phyloP scores from a whole-genome alignment of 1,284 basidiomycete species.

The Fereydounia khargensis region DNA sequence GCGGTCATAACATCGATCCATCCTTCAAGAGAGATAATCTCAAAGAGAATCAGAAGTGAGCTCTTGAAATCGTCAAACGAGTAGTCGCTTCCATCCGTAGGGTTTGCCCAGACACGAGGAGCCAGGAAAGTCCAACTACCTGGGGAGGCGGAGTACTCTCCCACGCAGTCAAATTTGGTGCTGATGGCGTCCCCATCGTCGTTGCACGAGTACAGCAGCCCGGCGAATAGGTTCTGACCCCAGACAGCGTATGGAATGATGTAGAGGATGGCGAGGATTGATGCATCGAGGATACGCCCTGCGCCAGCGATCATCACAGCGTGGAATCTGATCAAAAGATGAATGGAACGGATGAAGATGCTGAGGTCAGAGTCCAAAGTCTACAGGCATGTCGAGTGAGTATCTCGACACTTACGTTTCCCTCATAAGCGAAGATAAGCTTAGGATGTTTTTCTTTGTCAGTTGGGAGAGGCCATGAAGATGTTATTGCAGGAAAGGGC shows the following conservation, averaged over 20 bases:
- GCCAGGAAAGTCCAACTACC: constrained; percentile 68
- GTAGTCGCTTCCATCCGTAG: constrained; percentile 77
- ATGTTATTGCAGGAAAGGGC: too few relatives aligned
- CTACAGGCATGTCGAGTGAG: too few relatives aligned
- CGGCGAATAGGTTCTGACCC: constrained; percentile 91
- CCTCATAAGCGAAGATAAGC: too few relatives aligned
- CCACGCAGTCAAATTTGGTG: constrained; percentile 69
- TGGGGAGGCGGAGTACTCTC: constrained; percentile 66
- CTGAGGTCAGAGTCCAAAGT: too few relatives aligned
- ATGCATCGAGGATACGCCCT: constrained; percentile 82
- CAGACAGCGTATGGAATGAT: constrained; percentile 96
- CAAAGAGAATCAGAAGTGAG: constrained; percentile 87
- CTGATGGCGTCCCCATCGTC: constrained; percentile 63
- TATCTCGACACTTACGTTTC: too few relatives aligned
- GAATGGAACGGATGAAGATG: too few relatives aligned
- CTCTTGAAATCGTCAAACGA: constrained; percentile 86
- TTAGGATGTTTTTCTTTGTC: too few relatives aligned
- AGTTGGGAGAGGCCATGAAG: too few relatives aligned
- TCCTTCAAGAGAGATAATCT: constrained; percentile 90
- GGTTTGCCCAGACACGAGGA: constrained; percentile 86
- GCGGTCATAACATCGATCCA: constrained; percentile 90
- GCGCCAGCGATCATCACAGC: constrained; percentile 87
- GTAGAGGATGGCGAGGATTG: constrained; percentile 83
- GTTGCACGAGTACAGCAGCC: constrained; percentile 81
- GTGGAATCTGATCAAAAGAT: constrained; percentile 88